Evolutionary conservation across 352 stramenopile species (phyloP).

Genomic region (Globisporangium apiculatum): DNA sequence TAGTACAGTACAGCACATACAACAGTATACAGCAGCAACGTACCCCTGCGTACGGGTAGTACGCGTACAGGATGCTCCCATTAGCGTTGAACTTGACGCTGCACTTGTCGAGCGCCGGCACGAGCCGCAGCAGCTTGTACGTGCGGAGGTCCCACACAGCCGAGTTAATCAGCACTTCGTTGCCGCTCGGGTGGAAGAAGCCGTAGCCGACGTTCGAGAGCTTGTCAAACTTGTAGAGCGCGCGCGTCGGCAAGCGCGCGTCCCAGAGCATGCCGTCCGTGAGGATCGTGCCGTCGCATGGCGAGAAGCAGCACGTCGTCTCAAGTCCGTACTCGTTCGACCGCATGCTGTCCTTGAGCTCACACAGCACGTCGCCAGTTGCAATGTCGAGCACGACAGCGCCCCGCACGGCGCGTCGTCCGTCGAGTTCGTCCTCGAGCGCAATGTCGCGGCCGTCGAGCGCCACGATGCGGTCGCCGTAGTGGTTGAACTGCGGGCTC

Average conservation of each 20-base stretch:
- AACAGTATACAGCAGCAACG: constrained; percentile 11
- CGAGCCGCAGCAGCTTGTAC: constrained; percentile 74
- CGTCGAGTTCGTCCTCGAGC: constrained; percentile 26
- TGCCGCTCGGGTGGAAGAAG: constrained; percentile 83
- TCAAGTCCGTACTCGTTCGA: constrained; percentile 71
- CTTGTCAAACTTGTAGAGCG: constrained; percentile 88
- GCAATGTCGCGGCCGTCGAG: constrained; percentile 41
- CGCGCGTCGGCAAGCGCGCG: constrained; percentile 50
- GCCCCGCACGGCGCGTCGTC: constrained; percentile 25
- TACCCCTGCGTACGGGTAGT: constrained; percentile 65
- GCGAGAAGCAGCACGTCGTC: constrained; percentile 77
- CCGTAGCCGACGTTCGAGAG: constrained; percentile 78
- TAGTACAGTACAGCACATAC: constrained; percentile 1
- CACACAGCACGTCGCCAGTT: constrained; percentile 48
- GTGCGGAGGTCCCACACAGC: constrained; percentile 88
- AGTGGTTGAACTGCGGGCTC: constrained; percentile 71
- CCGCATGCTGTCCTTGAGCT: constrained; percentile 52
- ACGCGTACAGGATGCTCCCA: constrained; percentile 75
- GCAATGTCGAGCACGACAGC: constrained; percentile 66
- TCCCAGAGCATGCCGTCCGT: constrained; percentile 84
- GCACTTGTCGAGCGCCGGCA: constrained; percentile 84
- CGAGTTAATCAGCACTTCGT: constrained; percentile 87
- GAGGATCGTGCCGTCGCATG: constrained; percentile 62
- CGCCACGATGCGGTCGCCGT: constrained; percentile 63
- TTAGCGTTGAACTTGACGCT: constrained; percentile 66